These are phyloP conservation scores for Botrytis fragariae DNA, from an alignment of 2,329 filamentous ascomycete species.

Conservation along the genomic window DNA sequence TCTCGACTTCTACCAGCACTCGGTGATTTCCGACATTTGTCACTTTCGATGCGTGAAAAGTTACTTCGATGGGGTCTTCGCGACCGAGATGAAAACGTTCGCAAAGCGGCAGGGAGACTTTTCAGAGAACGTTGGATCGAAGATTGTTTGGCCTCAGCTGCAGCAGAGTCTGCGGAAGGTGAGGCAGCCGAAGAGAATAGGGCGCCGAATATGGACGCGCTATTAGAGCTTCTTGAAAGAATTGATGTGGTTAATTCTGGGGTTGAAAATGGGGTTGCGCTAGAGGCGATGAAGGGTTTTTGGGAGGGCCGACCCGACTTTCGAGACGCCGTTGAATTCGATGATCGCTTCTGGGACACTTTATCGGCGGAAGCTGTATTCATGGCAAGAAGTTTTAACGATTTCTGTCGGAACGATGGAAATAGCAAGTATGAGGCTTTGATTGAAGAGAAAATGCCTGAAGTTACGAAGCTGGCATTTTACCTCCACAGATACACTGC, in stretches of 20 bases:
- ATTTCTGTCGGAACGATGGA: slow-evolving; percentile 76
- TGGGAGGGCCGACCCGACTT: slow-evolving; percentile 92
- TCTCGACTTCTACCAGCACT: slow-evolving; percentile 81
- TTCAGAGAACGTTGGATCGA: slow-evolving; percentile 98
- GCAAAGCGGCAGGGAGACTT: slow-evolving; percentile 83
- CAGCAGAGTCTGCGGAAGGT: slow-evolving; percentile 56
- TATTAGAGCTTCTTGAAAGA: slow-evolving; percentile 87
- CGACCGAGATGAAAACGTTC: slow-evolving; percentile 90
- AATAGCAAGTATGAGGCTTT: slow-evolving; percentile 72
- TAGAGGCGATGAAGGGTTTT: slow-evolving; percentile 93
- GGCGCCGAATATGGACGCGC: slow-evolving; percentile 72
- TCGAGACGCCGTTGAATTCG: slow-evolving; percentile 67
- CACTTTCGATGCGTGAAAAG: slow-evolving; percentile 92
- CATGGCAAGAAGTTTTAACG: slow-evolving; percentile 87
- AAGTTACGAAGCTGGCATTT: slow-evolving; percentile 87
- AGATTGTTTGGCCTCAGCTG: slow-evolving; percentile 73
- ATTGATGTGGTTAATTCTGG: slow-evolving; percentile 92
- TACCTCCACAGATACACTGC: slow-evolving; percentile 78
- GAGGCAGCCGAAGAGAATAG: slow-evolving; percentile 48
- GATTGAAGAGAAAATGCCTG: slow-evolving; percentile 89
- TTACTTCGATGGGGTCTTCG: slow-evolving; percentile 90
- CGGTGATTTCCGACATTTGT: slow-evolving; percentile 91
- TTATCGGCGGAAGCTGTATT: slow-evolving; percentile 85
- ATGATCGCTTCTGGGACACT: slow-evolving; percentile 76
- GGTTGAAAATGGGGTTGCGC: slow-evolving; percentile 82